Conservation (phyloP, 768 basidiomycete species). For the Trametes punicea region DNA sequence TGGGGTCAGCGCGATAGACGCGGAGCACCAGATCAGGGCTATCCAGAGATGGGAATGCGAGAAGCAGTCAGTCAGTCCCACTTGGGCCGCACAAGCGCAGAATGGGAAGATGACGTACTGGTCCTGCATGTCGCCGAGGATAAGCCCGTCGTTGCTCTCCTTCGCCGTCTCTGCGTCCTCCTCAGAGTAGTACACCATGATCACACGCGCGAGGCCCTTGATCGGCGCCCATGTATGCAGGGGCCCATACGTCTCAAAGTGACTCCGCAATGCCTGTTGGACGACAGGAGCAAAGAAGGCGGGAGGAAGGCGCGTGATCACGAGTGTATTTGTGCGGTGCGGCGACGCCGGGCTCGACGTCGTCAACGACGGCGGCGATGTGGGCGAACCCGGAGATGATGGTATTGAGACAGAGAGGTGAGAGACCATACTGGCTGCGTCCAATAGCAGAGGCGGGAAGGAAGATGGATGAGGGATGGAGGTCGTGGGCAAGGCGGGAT, state of each 20-base stretch:
- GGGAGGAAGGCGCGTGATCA: constrained; percentile 73
- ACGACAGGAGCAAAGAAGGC: constrained; percentile 74
- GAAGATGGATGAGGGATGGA: background rate
- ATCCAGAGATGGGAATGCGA: background rate
- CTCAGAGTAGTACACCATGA: constrained; percentile 71
- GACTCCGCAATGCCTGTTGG: constrained; percentile 59
- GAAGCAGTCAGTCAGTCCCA: background rate
- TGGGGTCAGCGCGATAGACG: constrained; percentile 72
- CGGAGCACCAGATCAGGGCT: constrained; percentile 54
- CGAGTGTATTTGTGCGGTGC: constrained; percentile 75
- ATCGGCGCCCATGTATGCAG: constrained; percentile 93
- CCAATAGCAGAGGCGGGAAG: no score
- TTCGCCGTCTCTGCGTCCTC: constrained; percentile 69
- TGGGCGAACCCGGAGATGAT: constrained; percentile 10
- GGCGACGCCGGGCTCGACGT: constrained; percentile 20
- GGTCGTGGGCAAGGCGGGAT: background rate
- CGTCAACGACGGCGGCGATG: constrained; percentile 18
- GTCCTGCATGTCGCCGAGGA: constrained; percentile 48
- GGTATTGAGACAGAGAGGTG: constrained; percentile 13
- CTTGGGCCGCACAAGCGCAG: background rate
- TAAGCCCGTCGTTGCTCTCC: constrained; percentile 57
- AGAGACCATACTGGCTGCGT: constrained; percentile 7
- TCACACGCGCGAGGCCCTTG: constrained; percentile 73
- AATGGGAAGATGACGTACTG: constrained; percentile 42
- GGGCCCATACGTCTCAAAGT: constrained; percentile 75